Evolutionary conservation across 1,139 yeast species (phyloP).

Genomic region (Diutina sp.): DNA sequence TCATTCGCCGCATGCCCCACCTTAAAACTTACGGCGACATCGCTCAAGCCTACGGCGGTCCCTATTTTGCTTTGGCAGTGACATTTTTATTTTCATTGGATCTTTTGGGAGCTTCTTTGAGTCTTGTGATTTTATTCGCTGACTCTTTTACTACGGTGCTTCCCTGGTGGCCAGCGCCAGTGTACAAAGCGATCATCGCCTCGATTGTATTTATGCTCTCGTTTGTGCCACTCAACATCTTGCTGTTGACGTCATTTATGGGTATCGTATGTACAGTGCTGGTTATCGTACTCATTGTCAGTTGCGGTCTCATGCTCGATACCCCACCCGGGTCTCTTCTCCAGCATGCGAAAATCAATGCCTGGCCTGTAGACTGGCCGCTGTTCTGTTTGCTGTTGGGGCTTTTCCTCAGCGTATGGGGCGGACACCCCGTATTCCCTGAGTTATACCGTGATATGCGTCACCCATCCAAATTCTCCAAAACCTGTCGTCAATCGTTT

Average conservation of each 20-base stretch:
- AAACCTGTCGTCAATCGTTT: constrained; percentile 18
- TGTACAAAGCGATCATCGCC: constrained; percentile 19
- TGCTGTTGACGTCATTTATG: constrained; percentile 59
- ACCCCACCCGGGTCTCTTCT: constrained; percentile 57
- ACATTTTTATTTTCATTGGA: constrained; percentile 67
- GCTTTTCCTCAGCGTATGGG: constrained; percentile 78
- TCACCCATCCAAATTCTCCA: constrained; percentile 37
- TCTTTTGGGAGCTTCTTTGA: constrained; percentile 64
- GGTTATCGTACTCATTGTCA: constrained; percentile 42
- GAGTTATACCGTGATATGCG: constrained; percentile 74
- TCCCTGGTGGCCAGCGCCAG: constrained; percentile 17
- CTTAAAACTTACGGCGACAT: constrained; percentile 32
- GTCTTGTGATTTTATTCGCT: constrained; percentile 69
- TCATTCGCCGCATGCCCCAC: constrained; percentile 19
- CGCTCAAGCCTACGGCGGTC: constrained; percentile 32
- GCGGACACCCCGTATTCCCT: constrained; percentile 83
- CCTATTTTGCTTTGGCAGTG: constrained; percentile 39
- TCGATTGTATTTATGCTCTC: constrained; percentile 35
- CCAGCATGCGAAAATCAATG: constrained; percentile 32
- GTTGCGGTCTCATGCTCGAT: constrained; percentile 48
- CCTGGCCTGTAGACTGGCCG: constrained; percentile 39
- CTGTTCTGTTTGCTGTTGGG: constrained; percentile 55
- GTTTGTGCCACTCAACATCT: constrained; percentile 57
- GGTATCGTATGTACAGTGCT: constrained; percentile 66
- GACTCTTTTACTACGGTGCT: constrained; percentile 65